Evolutionary conservation across 164 flowering plant species (phyloP).

Genomic region (Aristolochia californica): DNA sequence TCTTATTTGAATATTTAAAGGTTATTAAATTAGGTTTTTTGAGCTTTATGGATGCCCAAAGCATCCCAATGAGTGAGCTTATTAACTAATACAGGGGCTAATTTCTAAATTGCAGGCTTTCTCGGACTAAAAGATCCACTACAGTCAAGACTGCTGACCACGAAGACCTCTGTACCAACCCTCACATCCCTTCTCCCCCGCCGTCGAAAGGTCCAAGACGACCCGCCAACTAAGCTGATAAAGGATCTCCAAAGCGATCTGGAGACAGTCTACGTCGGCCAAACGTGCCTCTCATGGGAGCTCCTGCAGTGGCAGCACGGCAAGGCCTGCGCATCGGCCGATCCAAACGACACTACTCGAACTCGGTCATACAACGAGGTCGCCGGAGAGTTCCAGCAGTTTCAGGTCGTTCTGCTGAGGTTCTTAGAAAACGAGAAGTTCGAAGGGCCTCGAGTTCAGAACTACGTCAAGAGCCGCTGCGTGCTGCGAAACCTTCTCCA

Average conservation of each 20-base stretch:
- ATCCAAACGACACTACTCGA: conserved; percentile 20
- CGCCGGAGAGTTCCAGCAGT: conserved; percentile 65
- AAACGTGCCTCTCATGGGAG: conserved; percentile 87
- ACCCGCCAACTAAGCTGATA: conserved; percentile 26
- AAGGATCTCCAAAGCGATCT: conserved; percentile 44
- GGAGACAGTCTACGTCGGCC: conserved; percentile 75
- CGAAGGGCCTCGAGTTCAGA: conserved; percentile 52
- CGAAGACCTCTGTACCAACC: conserved; percentile 12
- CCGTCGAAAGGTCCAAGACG: conserved; percentile 24
- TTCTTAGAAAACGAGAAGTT: conserved; percentile 68
- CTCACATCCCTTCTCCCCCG: conserved; percentile 21
- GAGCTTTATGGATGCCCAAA: too few relatives aligned
- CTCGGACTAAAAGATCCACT: conserved; percentile 43
- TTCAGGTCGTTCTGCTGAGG: conserved; percentile 66
- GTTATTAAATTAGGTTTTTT: too few relatives aligned
- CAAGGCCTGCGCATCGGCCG: conserved; percentile 31
- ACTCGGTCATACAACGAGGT: conserved; percentile 34
- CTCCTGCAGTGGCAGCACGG: conserved; percentile 66
- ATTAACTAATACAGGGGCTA: too few relatives aligned
- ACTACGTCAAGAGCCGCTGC: conserved; percentile 51
- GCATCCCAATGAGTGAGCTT: too few relatives aligned
- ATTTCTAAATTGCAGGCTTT: conserved; percentile 51
- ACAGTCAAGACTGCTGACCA: conserved; percentile 12
- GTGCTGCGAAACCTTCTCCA: conserved; percentile 51
- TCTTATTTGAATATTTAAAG: too few relatives aligned